Evolutionary conservation across 2,329 filamentous ascomycete genomes (phyloP), one percentile per base, ranked within the genome.

Genomic region (Chlorencoelia australis): DNA sequence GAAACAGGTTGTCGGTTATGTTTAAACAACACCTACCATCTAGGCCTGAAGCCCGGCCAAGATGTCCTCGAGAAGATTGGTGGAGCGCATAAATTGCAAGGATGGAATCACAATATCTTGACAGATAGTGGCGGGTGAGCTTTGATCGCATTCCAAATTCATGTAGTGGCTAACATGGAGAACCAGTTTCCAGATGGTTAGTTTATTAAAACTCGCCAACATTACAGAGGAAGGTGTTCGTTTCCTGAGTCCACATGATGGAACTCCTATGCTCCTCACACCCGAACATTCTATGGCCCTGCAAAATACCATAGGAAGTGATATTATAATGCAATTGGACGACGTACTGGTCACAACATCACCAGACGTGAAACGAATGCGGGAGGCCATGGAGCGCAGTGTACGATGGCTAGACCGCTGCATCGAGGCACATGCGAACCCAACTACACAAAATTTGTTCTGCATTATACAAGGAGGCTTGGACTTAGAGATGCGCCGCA

Each of bases 241-340:
- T 34, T 98, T 98, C 56, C 71, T 94, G n/a, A 93, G 84, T 49
- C 93, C 91, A 0, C 91, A 98, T 57, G 91, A 96, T 65, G 87
- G 88, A 21, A 79, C 78, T 2, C 89, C 89, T 6, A 96, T 98
- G 91, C 77, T 98, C 8, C 76, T 98, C 30, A 98, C 91, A 0
- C 91, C 91, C 0, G 93, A 98, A 59, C 89, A 96, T 64, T 96
- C 91, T 1, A 95, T 98, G 51, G 81, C 79, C 8, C 71, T 98
- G 3, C 91, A 98, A 59, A 96, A 98, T 61, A 89, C 82, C 37
- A 98, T 98, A 53, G 91, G 91, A 46, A 94, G 86, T 45, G 91
- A 98, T 62, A 96, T 98, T 51, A 95, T 96, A 48, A 98, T 98
- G 93, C 93, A 98, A 62, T 77, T 98, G 4, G 91, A 98, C 66